A percentile compares a stretch with the other conserved stretches of the same genome.
These are phyloP conservation scores for Teratosphaeria zuluensis DNA, from an alignment of 2,329 filamentous ascomycete species.

Conservation along the genomic window DNA sequence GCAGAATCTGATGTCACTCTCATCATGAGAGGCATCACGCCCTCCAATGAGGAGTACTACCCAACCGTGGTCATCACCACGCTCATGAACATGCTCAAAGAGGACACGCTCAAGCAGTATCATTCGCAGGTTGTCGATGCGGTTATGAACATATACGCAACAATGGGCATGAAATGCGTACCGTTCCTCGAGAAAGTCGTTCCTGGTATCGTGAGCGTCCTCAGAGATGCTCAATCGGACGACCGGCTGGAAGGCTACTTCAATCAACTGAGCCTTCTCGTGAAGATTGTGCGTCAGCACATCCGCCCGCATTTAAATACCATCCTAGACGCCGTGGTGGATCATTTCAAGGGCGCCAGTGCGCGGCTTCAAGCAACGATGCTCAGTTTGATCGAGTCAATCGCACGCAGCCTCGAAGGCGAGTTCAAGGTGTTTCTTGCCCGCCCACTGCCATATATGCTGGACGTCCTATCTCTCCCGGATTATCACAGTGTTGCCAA, in stretches of 20 bases:
- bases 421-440: constrained; percentile 97
- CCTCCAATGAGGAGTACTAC: constrained; percentile 96
- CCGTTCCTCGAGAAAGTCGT: constrained; percentile 90
- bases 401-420: constrained; percentile 84
- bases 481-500: constrained; percentile 65
- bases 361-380: constrained; percentile 82
- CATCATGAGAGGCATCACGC: constrained; percentile 95
- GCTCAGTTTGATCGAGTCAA: constrained; percentile 82
- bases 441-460: constrained; percentile 80
- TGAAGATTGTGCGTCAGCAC: constrained; percentile 91
- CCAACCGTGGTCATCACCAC: constrained; percentile 97
- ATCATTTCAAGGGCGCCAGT: constrained; percentile 72
- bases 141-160: constrained; percentile 98
- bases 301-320: constrained; percentile 83
- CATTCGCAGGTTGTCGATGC: constrained; percentile 93
- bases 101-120: constrained; percentile 79
- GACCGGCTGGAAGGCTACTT: constrained; percentile 77
- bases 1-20: constrained; percentile 83
- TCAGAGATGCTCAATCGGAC: constrained; percentile 66
- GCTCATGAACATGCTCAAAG: constrained; percentile 81
- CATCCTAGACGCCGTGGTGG: constrained; percentile 76
- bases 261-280: constrained; percentile 86
- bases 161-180: constrained; percentile 89
- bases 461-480: constrained; percentile 73
- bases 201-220: constrained; percentile 84